phyloP scores from a whole-genome alignment of 2,329 filamentous ascomycete genomes.

The Aspergillus brunneoviolaceus region DNA sequence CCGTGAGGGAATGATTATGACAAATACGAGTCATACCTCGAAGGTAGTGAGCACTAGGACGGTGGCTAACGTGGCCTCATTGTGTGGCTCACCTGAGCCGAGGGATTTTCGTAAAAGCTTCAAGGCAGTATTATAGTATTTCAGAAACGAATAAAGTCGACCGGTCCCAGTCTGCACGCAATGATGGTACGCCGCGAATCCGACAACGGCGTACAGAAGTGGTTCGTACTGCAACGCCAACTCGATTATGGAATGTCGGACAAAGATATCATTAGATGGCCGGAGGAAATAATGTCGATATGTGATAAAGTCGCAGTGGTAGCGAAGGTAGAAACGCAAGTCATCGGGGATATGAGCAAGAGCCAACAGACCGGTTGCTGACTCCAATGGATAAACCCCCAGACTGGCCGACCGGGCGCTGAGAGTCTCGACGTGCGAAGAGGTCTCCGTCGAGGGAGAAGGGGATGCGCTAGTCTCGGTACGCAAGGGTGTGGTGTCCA shows the following conservation, averaged over 20 bases:
- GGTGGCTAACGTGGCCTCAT: constrained; percentile 73
- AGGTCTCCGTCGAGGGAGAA: constrained; percentile 54
- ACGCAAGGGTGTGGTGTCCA: constrained; percentile 13
- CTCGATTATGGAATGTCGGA: constrained; percentile 68
- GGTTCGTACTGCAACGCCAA: constrained; percentile 76
- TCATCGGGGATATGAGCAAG: constrained; percentile 55
- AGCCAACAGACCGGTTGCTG: constrained; percentile 21
- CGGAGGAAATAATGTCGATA: constrained; percentile 81
- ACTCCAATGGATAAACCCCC: constrained; percentile 26
- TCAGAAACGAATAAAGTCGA: constrained; percentile 76
- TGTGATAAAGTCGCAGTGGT: constrained; percentile 74
- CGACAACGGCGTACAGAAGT: constrained; percentile 80
- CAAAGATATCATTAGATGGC: constrained; percentile 69
- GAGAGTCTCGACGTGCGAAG: constrained; percentile 37
- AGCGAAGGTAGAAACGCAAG: constrained; percentile 74
- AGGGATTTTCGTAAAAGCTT: constrained; percentile 71
- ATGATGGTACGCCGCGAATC: constrained; percentile 84
- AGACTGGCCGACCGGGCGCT: constrained; percentile 36
- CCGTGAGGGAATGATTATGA: background rate
- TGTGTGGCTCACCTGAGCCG: constrained; percentile 68
- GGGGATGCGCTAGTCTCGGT: constrained; percentile 53
- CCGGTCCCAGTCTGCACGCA: constrained; percentile 69
- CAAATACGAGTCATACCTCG: constrained; percentile 61
- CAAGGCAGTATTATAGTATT: constrained; percentile 88
- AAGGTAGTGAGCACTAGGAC: constrained; percentile 91